These are phyloP conservation scores for Lactarius evosmus DNA, from an alignment of 768 basidiomycete species.

Conservation along the genomic window DNA sequence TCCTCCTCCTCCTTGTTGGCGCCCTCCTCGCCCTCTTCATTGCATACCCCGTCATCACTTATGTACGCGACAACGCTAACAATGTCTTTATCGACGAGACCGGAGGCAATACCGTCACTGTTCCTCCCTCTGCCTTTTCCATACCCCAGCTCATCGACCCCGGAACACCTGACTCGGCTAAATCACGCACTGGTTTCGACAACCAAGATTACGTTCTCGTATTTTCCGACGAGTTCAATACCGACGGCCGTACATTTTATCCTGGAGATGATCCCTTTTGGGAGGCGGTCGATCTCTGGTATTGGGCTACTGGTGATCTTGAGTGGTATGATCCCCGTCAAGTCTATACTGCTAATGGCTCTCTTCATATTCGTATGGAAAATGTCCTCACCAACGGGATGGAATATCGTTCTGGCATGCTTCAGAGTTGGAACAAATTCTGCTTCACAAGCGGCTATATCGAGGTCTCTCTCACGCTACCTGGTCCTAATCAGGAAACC, in stretches of 20 bases:
- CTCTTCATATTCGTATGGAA: conserved; percentile 69
- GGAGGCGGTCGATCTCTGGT: conserved; percentile 74
- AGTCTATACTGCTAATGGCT: conserved; percentile 62
- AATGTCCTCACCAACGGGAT: conserved; percentile 50
- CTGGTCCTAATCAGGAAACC: conserved; percentile 54
- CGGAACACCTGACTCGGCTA: conserved; percentile 60
- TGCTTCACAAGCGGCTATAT: conserved; percentile 78
- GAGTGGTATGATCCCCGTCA: conserved; percentile 77
- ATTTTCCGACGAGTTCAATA: conserved; percentile 65
- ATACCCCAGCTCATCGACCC: conserved; percentile 66
- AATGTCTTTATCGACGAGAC: conserved; percentile 44
- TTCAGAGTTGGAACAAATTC: conserved; percentile 90
- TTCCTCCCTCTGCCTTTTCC: conserved; percentile 35
- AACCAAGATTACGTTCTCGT: conserved; percentile 63
- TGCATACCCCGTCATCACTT: conserved; percentile 71
- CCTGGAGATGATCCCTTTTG: conserved; percentile 66
- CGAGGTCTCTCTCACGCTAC: conserved; percentile 60
- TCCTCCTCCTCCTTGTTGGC: conserved; percentile 58
- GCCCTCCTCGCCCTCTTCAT: conserved; percentile 73
- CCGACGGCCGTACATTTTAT: conserved; percentile 49
- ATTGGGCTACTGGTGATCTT: conserved; percentile 62
- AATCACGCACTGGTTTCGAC: conserved; percentile 67
- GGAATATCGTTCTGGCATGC: conserved; percentile 69
- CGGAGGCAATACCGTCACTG: conserved; percentile 68
- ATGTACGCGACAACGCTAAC: conserved; percentile 40